Percentiles rank a stretch among this genome's conserved stretches.
Conservation (phyloP, 23 red algal species). For the Gracilaria caudata region DNA sequence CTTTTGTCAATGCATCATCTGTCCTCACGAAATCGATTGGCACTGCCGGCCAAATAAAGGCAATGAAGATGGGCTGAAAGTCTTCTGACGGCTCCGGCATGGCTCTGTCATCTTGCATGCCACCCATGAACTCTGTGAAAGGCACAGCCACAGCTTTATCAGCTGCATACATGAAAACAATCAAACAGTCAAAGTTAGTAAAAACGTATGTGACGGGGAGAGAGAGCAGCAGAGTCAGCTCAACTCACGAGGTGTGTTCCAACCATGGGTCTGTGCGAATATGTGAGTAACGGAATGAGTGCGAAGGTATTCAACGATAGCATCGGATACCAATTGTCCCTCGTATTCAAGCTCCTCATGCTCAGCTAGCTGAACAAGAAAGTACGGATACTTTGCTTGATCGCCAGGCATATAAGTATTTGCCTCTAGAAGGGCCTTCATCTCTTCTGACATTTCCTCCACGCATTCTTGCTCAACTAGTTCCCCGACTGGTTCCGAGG, state of each 20-base stretch:
- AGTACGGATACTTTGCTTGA: slow-evolving; percentile 56
- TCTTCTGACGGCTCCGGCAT: slow-evolving; percentile 36
- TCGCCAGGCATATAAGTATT: slow-evolving; percentile 51
- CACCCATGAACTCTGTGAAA: slow-evolving; percentile 67
- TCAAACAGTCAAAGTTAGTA: not conserved
- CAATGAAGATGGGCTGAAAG: slow-evolving; percentile 57
- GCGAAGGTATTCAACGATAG: slow-evolving; percentile 28
- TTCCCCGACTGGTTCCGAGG: not conserved
- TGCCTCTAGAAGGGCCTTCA: slow-evolving; percentile 42
- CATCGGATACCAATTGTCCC: slow-evolving; percentile 50
- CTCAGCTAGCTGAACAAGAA: slow-evolving; percentile 61
- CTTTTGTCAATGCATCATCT: slow-evolving; percentile 44
- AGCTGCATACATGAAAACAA: not conserved
- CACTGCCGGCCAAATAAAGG: slow-evolving; percentile 74
- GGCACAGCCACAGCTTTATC: slow-evolving; percentile 70
- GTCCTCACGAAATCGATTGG: slow-evolving; percentile 35
- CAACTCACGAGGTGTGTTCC: slow-evolving; percentile 66
- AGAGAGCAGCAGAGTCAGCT: not conserved
- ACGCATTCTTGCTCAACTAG: not conserved
- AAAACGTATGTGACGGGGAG: not conserved
- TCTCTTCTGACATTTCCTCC: slow-evolving; percentile 13
- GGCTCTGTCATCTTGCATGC: slow-evolving; percentile 63
- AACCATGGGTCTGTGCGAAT: slow-evolving; percentile 68
- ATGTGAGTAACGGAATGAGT: slow-evolving; percentile 53
- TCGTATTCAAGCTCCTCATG: slow-evolving; percentile 43